Evolutionary conservation across 352 stramenopile species (phyloP).

Genomic region (Pythium pyrilobum): DNA sequence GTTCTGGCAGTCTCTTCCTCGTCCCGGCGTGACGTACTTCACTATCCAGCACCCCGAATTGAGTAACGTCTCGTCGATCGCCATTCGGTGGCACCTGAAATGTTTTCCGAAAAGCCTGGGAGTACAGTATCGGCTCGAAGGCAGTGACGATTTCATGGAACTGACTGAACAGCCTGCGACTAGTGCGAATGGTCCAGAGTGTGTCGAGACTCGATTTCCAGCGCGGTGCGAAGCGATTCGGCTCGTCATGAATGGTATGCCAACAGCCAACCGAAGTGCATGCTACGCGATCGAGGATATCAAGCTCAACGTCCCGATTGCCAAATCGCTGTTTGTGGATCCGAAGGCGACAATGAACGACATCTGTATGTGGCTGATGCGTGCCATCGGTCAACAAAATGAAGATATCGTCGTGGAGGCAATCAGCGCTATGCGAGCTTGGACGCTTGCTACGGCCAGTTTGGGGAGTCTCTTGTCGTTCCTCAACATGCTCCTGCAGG

Average conservation of each 20-base stretch:
- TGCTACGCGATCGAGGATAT: conserved; percentile 69
- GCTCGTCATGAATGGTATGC: conserved; percentile 61
- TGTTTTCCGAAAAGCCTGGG: conserved; percentile 45
- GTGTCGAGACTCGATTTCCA: conserved; percentile 42
- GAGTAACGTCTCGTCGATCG: conserved; percentile 49
- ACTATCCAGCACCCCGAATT: conserved; percentile 33
- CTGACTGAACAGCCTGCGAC: conserved; percentile 26
- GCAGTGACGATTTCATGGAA: conserved; percentile 33
- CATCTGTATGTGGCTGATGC: conserved; percentile 60
- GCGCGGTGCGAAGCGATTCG: conserved; percentile 37
- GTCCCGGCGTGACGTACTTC: conserved; percentile 49
- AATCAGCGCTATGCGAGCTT: conserved; percentile 52
- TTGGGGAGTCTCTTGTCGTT: conserved; percentile 67
- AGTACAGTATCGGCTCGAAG: conserved; percentile 45
- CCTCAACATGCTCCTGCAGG: conserved; percentile 52
- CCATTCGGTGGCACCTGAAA: conserved; percentile 69
- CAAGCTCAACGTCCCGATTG: conserved; percentile 47
- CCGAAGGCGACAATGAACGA: conserved; percentile 49
- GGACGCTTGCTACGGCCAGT: conserved; percentile 77
- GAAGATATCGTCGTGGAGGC: conserved; percentile 60
- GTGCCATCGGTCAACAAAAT: conserved; percentile 34
- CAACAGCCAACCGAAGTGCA: conserved; percentile 54
- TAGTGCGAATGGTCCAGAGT: conserved; percentile 19
- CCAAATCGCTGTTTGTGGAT: conserved; percentile 56
- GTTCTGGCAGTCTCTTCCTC: conserved; percentile 75